Evolutionary conservation across 2,329 filamentous ascomycete genomes (phyloP).

Genomic region (Fusarium clavum): DNA sequence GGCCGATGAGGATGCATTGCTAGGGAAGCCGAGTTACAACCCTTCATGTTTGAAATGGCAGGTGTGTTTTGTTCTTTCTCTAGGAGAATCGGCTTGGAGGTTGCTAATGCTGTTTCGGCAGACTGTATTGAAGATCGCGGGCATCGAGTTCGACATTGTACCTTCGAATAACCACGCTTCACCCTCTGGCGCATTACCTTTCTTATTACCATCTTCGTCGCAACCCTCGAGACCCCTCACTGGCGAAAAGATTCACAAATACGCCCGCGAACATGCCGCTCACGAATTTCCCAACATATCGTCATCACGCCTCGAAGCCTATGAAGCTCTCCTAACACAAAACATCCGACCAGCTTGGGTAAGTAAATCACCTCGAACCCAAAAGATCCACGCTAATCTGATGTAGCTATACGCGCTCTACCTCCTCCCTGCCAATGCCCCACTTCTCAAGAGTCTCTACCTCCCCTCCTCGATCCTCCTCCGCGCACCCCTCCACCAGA

Average conservation of each 20-base stretch:
- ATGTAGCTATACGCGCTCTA: slow-evolving; percentile 83
- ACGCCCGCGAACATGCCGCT: slow-evolving; percentile 64
- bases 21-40: slow-evolving; percentile 82
- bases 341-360: slow-evolving; percentile 89
- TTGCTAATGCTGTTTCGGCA: slow-evolving; percentile 50
- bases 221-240: slow-evolving; percentile 53
- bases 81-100: not conserved
- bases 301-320: slow-evolving; percentile 75
- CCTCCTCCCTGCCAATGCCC: slow-evolving; percentile 74
- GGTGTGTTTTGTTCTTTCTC: slow-evolving; percentile 62
- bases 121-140: slow-evolving; percentile 85
- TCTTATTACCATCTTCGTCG: slow-evolving; percentile 72
- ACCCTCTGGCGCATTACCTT: slow-evolving; percentile 87
- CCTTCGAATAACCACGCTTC: slow-evolving; percentile 94
- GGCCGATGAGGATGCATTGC: slow-evolving; percentile 68
- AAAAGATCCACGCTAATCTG: slow-evolving; percentile 6
- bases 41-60: slow-evolving; percentile 97
- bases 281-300: slow-evolving; percentile 59
- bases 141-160: slow-evolving; percentile 72
- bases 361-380: slow-evolving; percentile 36
- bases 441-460: slow-evolving; percentile 78
- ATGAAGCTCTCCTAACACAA: slow-evolving; percentile 80
- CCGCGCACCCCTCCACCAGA: slow-evolving; percentile 68
- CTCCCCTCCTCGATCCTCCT: slow-evolving; percentile 75
- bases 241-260: slow-evolving; percentile 73